Evolutionary conservation across 371 early-diverging fungal genomes (phyloP).

Genomic region (Mucor mucedo): DNA sequence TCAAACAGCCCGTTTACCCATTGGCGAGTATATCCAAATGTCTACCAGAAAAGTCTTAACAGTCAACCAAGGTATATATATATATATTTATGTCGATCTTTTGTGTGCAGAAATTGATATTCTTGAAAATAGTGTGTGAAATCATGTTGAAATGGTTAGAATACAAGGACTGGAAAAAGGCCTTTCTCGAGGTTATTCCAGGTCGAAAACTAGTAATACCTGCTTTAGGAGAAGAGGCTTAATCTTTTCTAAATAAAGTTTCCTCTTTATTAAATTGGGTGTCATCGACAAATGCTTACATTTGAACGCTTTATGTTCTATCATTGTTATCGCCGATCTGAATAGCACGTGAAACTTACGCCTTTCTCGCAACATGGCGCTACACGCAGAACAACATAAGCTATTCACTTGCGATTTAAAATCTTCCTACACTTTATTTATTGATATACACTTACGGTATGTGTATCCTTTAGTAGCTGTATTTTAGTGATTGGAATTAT

Average conservation of each 20-base stretch:
- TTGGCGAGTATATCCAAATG: constrained; percentile 81
- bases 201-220: constrained; percentile 59
- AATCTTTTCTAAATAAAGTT: background rate
- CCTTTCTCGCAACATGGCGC: too few relatives aligned
- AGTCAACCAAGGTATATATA: constrained; percentile 82
- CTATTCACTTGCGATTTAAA: too few relatives aligned
- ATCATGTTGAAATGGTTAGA: constrained; percentile 72
- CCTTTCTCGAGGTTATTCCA: constrained; percentile 82
- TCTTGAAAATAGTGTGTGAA: constrained; percentile 63
- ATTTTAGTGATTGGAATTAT: too few relatives aligned
- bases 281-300: too few relatives aligned
- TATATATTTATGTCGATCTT: background rate
- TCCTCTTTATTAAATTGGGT: too few relatives aligned
- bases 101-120: background rate
- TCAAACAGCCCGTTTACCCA: constrained; percentile 81
- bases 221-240: background rate
- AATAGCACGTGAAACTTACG: too few relatives aligned
- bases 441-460: too few relatives aligned
- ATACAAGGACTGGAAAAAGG: constrained; percentile 66
- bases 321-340: too few relatives aligned
- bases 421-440: too few relatives aligned
- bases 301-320: too few relatives aligned
- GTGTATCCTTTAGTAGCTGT: too few relatives aligned
- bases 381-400: too few relatives aligned
- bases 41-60: constrained; percentile 85